Conservation (phyloP, 106 monocot genomes). For the Apostasia ramifera region DNA sequence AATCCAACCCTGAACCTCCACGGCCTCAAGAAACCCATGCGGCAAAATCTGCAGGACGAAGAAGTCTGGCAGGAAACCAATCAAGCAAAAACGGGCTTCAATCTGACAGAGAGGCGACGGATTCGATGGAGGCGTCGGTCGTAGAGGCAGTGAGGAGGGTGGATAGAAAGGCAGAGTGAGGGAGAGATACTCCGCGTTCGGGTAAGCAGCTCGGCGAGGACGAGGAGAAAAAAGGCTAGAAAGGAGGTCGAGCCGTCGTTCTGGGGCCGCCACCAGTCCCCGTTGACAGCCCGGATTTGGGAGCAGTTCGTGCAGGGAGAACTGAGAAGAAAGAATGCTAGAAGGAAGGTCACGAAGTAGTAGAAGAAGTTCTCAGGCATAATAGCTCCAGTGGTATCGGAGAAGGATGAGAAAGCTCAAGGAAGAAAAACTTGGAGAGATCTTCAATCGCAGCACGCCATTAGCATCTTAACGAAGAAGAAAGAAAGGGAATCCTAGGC, state of each 20-base stretch:
- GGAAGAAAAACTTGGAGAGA: neutral
- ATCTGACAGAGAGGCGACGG: neutral
- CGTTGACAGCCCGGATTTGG: neutral
- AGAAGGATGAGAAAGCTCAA: neutral
- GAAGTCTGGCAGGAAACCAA: neutral
- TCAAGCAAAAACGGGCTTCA: slow-evolving; percentile 1
- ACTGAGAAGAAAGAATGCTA: neutral
- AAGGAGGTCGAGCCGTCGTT: neutral
- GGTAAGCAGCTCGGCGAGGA: neutral
- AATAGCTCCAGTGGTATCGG: neutral
- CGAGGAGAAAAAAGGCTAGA: neutral
- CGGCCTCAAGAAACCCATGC: neutral
- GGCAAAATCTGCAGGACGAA: neutral
- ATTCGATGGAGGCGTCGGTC: neutral
- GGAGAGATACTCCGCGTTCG: neutral
- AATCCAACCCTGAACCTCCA: neutral
- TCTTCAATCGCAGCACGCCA: too few species aligned
- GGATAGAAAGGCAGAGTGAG: neutral
- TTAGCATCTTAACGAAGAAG: too few species aligned
- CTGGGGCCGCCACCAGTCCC: neutral
- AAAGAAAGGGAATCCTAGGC: too few species aligned
- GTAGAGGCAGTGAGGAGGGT: neutral
- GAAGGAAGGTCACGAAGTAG: neutral
- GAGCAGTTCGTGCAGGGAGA: neutral
- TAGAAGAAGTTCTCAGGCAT: neutral